These are phyloP conservation scores for Cercophora scortea DNA, from an alignment of 495 filamentous ascomycete species.

Conservation along the genomic window DNA sequence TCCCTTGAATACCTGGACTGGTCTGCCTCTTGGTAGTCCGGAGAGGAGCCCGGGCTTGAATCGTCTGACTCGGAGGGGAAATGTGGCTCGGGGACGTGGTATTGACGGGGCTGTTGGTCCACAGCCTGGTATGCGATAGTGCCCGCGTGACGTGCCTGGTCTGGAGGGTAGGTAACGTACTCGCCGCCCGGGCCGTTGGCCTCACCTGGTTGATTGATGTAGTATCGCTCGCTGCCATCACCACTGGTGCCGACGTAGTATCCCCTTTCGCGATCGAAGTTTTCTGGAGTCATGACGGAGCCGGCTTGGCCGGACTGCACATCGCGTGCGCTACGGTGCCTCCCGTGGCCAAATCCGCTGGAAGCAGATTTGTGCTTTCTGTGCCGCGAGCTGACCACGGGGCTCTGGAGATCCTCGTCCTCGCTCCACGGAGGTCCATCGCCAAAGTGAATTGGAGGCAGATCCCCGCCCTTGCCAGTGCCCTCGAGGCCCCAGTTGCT, in stretches of 20 bases:
- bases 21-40: constrained; percentile 40
- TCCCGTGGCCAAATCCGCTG: constrained; percentile 37
- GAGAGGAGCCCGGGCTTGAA: constrained; percentile 44
- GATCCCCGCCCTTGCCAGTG: constrained; percentile 47
- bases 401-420: constrained; percentile 91
- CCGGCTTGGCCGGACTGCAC: constrained; percentile 23
- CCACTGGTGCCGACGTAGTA: constrained; percentile 58
- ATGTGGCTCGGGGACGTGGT: constrained; percentile 42
- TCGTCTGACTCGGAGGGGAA: constrained; percentile 50
- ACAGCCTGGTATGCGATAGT: constrained; percentile 30
- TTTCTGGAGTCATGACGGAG: constrained; percentile 32
- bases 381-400: constrained; percentile 70
- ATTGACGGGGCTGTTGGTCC: constrained; percentile 45
- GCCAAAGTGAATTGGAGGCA: constrained; percentile 78
- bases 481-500: constrained; percentile 31
- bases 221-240: constrained; percentile 74
- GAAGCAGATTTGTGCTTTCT: constrained; percentile 72
- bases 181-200: constrained; percentile 70
- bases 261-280: constrained; percentile 48
- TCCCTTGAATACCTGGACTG: constrained; percentile 74
- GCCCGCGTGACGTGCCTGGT: constrained; percentile 49
- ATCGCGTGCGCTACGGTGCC: constrained; percentile 29
- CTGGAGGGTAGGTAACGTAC: constrained; percentile 68
- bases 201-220: constrained; percentile 62
- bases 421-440: constrained; percentile 97